Conservation (phyloP, 306 rosid genomes). For the Morella rubra region DNA sequence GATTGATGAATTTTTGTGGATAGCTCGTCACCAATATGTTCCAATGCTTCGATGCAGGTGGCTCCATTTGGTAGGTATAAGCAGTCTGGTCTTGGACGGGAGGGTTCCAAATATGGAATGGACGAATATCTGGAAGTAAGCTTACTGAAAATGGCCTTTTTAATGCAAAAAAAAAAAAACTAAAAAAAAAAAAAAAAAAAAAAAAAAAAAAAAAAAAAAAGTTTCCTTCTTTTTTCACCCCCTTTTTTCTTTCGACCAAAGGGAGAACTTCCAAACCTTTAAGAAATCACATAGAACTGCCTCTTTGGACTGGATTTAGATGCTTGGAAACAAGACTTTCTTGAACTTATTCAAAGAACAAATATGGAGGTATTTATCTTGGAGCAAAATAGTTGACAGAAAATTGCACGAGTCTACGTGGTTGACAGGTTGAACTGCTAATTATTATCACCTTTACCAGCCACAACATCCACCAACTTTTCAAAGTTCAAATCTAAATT, state of each 20-base stretch:
- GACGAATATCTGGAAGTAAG: slow-evolving; percentile 93
- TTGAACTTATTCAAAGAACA: no score
- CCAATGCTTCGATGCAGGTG: slow-evolving; percentile 57
- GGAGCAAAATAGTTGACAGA: not conserved
- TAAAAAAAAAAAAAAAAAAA: no score
- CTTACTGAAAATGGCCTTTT: not conserved
- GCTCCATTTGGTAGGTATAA: slow-evolving; percentile 98
- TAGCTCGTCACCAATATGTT: slow-evolving; percentile 14
- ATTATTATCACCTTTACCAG: not conserved
- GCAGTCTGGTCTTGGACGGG: slow-evolving; percentile 98
- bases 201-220: no score
- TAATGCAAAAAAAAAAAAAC: no score
- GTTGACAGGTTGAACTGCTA: not conserved
- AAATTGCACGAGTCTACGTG: no score
- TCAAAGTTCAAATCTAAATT: no score
- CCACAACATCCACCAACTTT: not conserved
- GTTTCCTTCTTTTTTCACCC: not conserved
- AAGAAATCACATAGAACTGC: not conserved
- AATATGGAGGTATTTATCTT: not conserved
- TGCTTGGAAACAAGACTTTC: not conserved
- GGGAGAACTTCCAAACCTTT: not conserved
- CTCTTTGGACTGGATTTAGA: not conserved
- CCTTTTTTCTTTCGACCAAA: not conserved
- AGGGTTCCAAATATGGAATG: slow-evolving; percentile 97
- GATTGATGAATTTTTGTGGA: slow-evolving; percentile 9